phyloP scores from a whole-genome alignment of 371 early-diverging fungal species.

The Mortierella sp. region DNA sequence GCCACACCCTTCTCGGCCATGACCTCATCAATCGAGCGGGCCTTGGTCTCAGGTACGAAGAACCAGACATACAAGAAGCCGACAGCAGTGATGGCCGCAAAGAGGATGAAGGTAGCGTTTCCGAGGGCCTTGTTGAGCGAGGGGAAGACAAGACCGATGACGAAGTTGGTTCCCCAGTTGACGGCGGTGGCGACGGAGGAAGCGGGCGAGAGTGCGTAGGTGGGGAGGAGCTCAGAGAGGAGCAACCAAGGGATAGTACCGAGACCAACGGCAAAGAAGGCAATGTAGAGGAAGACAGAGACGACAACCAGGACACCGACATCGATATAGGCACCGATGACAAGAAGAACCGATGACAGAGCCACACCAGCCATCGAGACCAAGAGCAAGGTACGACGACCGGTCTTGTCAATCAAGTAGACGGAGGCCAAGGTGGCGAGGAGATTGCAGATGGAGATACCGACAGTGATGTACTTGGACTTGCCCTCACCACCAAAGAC shows the following conservation, averaged over 20 bases:
- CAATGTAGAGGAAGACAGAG: slow-evolving; percentile 81
- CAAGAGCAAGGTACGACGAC: slow-evolving; percentile 79
- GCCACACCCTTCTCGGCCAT: slow-evolving; percentile 44
- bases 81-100: slow-evolving; percentile 65
- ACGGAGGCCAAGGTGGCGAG: slow-evolving; percentile 64
- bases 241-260: slow-evolving; percentile 88
- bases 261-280: slow-evolving; percentile 85
- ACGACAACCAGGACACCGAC: slow-evolving; percentile 71
- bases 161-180: slow-evolving; percentile 79
- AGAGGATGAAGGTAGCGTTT: slow-evolving; percentile 80
- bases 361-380: slow-evolving; percentile 68
- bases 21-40: slow-evolving; percentile 74
- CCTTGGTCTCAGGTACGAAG: slow-evolving; percentile 87
- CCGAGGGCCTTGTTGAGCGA: slow-evolving; percentile 67
- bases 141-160: slow-evolving; percentile 74
- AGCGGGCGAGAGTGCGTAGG: slow-evolving; percentile 71
- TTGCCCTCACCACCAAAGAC: slow-evolving; percentile 62
- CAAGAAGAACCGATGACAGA: slow-evolving; percentile 65
- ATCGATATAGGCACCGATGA: slow-evolving; percentile 64
- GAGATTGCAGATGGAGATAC: slow-evolving; percentile 67
- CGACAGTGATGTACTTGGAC: slow-evolving; percentile 64
- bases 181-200: slow-evolving; percentile 68
- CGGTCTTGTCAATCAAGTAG: slow-evolving; percentile 75
- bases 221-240: slow-evolving; percentile 77
- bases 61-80: slow-evolving; percentile 67